Percentiles rank a stretch among this genome's conserved stretches.
Conservation (phyloP, 1,139 yeast species). For the Candida frijolesensis region DNA sequence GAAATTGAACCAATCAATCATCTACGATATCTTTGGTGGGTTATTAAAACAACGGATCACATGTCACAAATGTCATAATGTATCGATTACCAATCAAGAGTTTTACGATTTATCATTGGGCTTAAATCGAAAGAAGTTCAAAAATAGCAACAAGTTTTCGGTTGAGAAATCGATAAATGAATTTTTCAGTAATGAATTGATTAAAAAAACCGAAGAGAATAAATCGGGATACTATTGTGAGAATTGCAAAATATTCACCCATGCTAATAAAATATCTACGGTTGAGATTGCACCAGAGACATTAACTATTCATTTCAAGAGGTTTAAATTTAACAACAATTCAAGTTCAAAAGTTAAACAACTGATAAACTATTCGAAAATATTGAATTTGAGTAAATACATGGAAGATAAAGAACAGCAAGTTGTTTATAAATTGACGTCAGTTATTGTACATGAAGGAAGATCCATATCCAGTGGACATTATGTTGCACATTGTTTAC, state of each 20-base stretch:
- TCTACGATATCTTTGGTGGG: conserved; percentile 95
- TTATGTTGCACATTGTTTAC: conserved; percentile 86
- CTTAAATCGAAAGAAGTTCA: conserved; percentile 45
- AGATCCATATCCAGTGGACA: conserved; percentile 92
- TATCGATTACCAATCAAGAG: conserved; percentile 90
- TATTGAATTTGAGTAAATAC: conserved; percentile 70
- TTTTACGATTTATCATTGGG: conserved; percentile 89
- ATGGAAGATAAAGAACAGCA: conserved; percentile 51
- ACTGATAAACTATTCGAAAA: conserved; percentile 77
- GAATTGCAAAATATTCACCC: conserved; percentile 74
- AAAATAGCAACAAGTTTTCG: conserved; percentile 41
- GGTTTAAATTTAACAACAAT: conserved; percentile 84
- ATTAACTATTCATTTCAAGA: conserved; percentile 79
- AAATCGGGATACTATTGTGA: conserved; percentile 82
- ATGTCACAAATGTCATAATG: conserved; percentile 76
- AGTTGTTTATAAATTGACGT: conserved; percentile 61
- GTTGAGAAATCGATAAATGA: conserved; percentile 75
- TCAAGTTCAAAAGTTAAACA: conserved; percentile 84
- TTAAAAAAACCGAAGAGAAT: conserved; percentile 65
- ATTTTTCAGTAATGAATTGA: conserved; percentile 78
- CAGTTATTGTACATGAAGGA: conserved; percentile 94
- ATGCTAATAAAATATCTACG: conserved; percentile 74
- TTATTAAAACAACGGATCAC: conserved; percentile 79
- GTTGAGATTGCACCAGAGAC: conserved; percentile 88
- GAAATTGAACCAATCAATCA: conserved; percentile 76